Base-by-base conservation (phyloP, 192 early-diverging fungal genomes). In the Umbelopsis sp. region DNA sequence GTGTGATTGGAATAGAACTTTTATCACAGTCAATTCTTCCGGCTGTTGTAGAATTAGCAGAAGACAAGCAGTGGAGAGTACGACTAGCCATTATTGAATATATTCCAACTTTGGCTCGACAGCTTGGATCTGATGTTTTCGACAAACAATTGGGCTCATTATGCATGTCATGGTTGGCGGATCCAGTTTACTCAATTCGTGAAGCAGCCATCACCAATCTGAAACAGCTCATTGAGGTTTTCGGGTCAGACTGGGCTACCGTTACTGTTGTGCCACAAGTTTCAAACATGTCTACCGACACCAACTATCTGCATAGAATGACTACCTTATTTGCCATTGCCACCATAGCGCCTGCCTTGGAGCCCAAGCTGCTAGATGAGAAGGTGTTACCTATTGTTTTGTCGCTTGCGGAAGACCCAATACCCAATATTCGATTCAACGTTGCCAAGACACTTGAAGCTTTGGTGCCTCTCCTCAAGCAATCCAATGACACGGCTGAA, bases 61-160 rank as follows among this genome's bases (percentile, higher is more conserved):
- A 99, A 83, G 98, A 99, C 81, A 98, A 98, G 86, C 98, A 99
- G 79, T 99, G 98, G 98, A 92, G 98, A 55, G 96, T 98, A 67
- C 94, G 98, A 22, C 82, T 97, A 81, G 98, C 98, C 7, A 98
- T 99, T 71, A 98, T 99, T 78, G 97, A 99, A 74, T 97, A 99
- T 74, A 96, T 99, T 76, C 98, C 98, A 21, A 85, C 98, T 41
- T 89, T 99, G 70, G 96, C 98, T 33, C 91, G 87, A 66, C 98
- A 99, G 79, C 87, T 99, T 76, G 98, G 98, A 33, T 88, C 94
- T 45, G 89, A 89, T 35, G 98, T 99, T 84, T 99, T 99, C 82
- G 93, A 99, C 76, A 95, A 98, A 81, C 95, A 97, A 82, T 86
- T 99, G 9, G 89, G 91, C 21, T 86, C 85, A 64, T 84, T 99